Evolutionary conservation across 73 alveolate species (phyloP).

Genomic region (Paramecium sonneborni): DNA sequence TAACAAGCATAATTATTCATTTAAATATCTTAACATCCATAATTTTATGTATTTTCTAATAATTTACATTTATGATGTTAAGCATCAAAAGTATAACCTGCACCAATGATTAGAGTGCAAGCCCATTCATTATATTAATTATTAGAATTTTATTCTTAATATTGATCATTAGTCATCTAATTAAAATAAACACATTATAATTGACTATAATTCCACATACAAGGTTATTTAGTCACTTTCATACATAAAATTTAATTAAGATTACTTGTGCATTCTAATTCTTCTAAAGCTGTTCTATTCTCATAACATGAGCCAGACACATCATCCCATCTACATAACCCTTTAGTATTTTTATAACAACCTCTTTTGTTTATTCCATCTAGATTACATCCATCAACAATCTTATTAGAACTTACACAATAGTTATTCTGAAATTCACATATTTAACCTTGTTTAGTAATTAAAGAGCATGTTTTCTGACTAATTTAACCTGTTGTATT

Average conservation of each 20-base stretch:
- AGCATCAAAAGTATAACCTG: no score
- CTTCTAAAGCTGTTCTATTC: neutral
- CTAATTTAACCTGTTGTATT: neutral
- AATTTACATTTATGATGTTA: no score
- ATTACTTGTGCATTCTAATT: neutral
- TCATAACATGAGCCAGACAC: neutral
- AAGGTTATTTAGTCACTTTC: neutral
- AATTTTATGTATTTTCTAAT: no score
- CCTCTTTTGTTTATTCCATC: neutral
- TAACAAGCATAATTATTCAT: neutral
- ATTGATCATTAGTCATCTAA: no score
- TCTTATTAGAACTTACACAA: neutral
- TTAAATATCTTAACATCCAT: no score
- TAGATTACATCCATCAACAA: neutral
- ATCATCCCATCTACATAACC: neutral
- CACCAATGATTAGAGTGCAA: neutral
- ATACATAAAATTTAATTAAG: neutral
- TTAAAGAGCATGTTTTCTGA: neutral
- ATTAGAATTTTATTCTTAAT: no score
- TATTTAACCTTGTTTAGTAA: neutral
- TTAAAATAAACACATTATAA: neutral
- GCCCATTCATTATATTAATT: no score
- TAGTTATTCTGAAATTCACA: neutral
- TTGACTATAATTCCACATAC: neutral
- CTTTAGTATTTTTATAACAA: neutral